Conservation (phyloP, 129 eudicot species). For the Tagetes patula region DNA sequence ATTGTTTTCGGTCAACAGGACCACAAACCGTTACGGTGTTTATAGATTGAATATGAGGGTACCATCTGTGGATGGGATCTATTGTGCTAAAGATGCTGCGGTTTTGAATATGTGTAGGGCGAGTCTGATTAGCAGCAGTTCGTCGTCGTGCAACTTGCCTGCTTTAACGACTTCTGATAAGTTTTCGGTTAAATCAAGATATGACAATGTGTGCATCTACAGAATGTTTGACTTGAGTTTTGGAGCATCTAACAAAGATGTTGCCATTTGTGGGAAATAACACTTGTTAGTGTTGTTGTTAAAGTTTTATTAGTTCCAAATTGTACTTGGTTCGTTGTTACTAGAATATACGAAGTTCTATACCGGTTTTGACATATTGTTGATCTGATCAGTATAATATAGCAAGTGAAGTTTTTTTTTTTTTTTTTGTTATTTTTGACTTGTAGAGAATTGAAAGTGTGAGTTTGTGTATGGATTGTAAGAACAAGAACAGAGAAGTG, state of each 20-base stretch:
- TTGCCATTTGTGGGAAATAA: slow-evolving; percentile 56
- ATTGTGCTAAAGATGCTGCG: slow-evolving; percentile 60
- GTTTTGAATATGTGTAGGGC: slow-evolving; percentile 64
- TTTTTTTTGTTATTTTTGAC: neutral
- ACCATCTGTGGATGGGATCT: slow-evolving; percentile 71
- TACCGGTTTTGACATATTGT: slow-evolving; percentile 1
- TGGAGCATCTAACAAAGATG: slow-evolving; percentile 54
- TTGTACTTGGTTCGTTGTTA: neutral
- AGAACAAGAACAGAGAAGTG: too few species aligned
- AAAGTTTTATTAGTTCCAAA: neutral
- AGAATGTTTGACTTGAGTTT: slow-evolving; percentile 61
- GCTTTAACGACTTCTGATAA: slow-evolving; percentile 65
- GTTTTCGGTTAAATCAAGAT: slow-evolving; percentile 53
- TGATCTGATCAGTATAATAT: neutral
- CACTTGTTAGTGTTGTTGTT: neutral
- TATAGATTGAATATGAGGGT: slow-evolving; percentile 53
- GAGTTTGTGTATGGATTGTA: too few species aligned
- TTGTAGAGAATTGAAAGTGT: too few species aligned
- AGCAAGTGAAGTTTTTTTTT: too few species aligned
- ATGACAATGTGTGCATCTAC: slow-evolving; percentile 61
- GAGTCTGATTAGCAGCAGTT: slow-evolving; percentile 41
- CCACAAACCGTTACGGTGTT: slow-evolving; percentile 64
- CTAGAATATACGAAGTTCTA: slow-evolving; percentile 9
- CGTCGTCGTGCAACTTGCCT: slow-evolving; percentile 57
- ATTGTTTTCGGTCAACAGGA: slow-evolving; percentile 68